phyloP scores from a whole-genome alignment of 176 grass and related monocot genomes.

The Zea luxurians region DNA sequence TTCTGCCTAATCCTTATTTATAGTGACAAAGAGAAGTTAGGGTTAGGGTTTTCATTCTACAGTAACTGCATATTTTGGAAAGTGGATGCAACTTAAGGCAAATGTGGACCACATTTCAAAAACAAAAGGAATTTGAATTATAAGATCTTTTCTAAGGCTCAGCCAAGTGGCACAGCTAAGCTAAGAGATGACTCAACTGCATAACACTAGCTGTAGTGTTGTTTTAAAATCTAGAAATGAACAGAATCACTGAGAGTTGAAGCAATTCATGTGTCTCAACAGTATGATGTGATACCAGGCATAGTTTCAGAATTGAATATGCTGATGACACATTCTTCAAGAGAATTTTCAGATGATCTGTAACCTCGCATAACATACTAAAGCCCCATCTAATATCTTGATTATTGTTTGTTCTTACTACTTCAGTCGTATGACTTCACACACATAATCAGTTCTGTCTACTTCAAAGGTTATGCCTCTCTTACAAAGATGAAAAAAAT shows the following conservation, averaged over 20 bases:
- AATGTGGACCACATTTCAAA: neutral
- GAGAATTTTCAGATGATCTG: neutral
- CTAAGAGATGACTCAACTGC: neutral
- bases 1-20: neutral
- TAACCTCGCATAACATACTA: neutral
- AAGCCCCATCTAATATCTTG: conserved; percentile 15
- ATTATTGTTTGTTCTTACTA: conserved; percentile 34
- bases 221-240: neutral
- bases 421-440: conserved; percentile 73
- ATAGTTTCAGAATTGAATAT: conserved; percentile 4
- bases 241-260: conserved; percentile 10
- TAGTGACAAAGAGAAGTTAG: neutral
- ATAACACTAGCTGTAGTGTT: neutral
- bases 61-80: neutral
- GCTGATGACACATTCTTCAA: neutral
- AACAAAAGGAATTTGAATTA: neutral
- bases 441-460: conserved; percentile 66
- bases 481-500: conserved; percentile 83
- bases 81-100: neutral
- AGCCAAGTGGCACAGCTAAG: neutral
- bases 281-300: neutral
- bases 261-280: neutral
- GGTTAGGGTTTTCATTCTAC: too few relatives aligned
- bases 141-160: neutral
- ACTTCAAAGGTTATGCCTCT: conserved; percentile 80